phyloP scores from a whole-genome alignment of 768 basidiomycete species.

The Suillus decipiens region DNA sequence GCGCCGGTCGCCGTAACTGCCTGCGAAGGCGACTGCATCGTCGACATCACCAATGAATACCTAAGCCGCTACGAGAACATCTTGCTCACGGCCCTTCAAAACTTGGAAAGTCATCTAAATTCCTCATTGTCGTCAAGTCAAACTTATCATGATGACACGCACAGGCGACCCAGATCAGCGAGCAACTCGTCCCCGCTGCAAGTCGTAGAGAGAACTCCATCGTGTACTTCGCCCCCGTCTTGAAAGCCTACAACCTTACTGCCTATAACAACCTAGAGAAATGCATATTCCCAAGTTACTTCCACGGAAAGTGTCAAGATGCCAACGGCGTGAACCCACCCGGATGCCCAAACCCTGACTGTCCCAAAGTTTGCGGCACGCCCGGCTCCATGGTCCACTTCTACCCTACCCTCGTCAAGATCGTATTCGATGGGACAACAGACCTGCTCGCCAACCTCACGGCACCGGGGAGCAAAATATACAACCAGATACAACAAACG shows the following conservation, averaged over 20 bases:
- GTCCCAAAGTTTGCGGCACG: conserved; percentile 77
- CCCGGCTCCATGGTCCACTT: conserved; percentile 80
- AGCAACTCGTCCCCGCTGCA: conserved; percentile 32
- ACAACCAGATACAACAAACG: conserved; percentile 41
- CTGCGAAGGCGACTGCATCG: conserved; percentile 74
- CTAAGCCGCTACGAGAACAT: conserved; percentile 49
- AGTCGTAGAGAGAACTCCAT: conserved; percentile 26
- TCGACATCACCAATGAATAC: conserved; percentile 57
- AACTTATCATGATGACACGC: not conserved
- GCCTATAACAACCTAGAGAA: conserved; percentile 47
- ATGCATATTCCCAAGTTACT: conserved; percentile 69
- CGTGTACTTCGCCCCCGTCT: conserved; percentile 48
- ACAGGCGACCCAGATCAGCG: conserved; percentile 40
- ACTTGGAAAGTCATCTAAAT: conserved; percentile 43
- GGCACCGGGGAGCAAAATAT: conserved; percentile 41
- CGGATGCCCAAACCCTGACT: conserved; percentile 81
- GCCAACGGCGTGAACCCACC: conserved; percentile 55
- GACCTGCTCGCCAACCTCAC: conserved; percentile 36
- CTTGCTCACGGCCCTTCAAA: conserved; percentile 38
- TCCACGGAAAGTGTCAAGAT: conserved; percentile 74
- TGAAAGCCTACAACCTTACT: conserved; percentile 44
- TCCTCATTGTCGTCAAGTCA: conserved; percentile 8
- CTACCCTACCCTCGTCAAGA: conserved; percentile 48
- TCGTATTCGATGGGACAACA: conserved; percentile 49
- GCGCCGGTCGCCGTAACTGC: conserved; percentile 45